Conservation (phyloP, 805 yeast species). For the Saccharomycopsis selenospora region DNA sequence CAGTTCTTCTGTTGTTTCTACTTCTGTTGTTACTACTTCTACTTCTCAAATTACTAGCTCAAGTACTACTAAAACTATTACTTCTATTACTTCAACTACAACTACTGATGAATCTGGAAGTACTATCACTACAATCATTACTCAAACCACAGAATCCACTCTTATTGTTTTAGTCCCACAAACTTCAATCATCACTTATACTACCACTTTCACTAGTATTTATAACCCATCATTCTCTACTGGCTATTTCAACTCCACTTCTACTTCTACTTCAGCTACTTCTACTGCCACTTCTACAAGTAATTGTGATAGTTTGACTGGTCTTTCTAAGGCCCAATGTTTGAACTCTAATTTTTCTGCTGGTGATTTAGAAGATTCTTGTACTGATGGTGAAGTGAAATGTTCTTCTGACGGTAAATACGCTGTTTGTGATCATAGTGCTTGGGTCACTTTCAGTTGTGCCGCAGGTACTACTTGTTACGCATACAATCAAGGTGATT, state of each 20-base stretch:
- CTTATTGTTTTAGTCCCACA: neutral
- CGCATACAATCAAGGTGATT: conserved; percentile 41
- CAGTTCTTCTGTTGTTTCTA: conserved; percentile 4
- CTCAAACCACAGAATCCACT: conserved; percentile 9
- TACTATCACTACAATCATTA: conserved; percentile 23
- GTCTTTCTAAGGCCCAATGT: conserved; percentile 36
- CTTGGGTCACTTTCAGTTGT: conserved; percentile 51
- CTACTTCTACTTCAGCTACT: neutral
- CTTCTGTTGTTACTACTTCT: conserved; percentile 17
- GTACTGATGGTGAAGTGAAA: conserved; percentile 44
- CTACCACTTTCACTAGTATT: neutral
- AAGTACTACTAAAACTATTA: conserved; percentile 16
- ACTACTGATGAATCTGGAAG: conserved; percentile 22
- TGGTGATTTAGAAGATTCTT: conserved; percentile 36
- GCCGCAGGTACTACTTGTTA: conserved; percentile 54
- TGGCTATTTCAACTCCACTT: conserved; percentile 9
- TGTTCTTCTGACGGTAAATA: conserved; percentile 45
- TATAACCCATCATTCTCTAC: neutral
- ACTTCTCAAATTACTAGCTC: conserved; percentile 16
- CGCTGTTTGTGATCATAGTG: conserved; percentile 49
- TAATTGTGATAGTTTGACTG: conserved; percentile 27
- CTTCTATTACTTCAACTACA: conserved; percentile 7
- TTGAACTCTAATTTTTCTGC: conserved; percentile 40
- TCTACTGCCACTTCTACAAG: neutral
- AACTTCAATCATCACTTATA: neutral